phyloP scores from a whole-genome alignment of 1,284 basidiomycete genomes.

The Pholiota adiposa region DNA sequence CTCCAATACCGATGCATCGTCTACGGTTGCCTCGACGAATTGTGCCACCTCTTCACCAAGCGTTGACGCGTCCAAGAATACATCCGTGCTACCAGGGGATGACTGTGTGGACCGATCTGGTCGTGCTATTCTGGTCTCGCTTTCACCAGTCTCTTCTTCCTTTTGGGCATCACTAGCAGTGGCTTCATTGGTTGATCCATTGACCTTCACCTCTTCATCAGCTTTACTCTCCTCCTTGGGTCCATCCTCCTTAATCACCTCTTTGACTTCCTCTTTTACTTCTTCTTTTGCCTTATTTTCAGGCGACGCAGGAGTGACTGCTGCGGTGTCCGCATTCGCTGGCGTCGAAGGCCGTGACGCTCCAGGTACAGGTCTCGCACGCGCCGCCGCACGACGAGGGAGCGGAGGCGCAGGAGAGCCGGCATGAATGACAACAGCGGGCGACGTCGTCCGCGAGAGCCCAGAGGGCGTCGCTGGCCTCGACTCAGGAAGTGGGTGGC shows the following conservation, averaged over 20 bases:
- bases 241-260: constrained; percentile 10
- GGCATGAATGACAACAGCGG: constrained; percentile 24
- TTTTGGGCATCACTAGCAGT: no score
- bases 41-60: constrained; percentile 12
- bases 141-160: not conserved
- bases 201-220: constrained; percentile 6
- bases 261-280: constrained; percentile 15
- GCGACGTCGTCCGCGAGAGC: constrained; percentile 33
- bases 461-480: constrained; percentile 42
- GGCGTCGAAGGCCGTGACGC: constrained; percentile 28
- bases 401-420: constrained; percentile 25
- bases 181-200: not conserved
- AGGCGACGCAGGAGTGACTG: not conserved
- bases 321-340: constrained; percentile 15
- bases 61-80: constrained; percentile 19
- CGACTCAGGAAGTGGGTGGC: constrained; percentile 50
- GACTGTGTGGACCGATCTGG: constrained; percentile 4
- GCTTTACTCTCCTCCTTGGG: not conserved
- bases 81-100: constrained; percentile 14
- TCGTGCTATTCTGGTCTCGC: not conserved
- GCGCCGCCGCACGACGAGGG: constrained; percentile 28
- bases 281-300: not conserved
- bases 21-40: not conserved
- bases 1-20: not conserved
- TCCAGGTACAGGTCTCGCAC: constrained; percentile 16